Evolutionary conservation across 2,329 filamentous ascomycete species (phyloP).

Genomic region (Pestalotiopsis sp.): DNA sequence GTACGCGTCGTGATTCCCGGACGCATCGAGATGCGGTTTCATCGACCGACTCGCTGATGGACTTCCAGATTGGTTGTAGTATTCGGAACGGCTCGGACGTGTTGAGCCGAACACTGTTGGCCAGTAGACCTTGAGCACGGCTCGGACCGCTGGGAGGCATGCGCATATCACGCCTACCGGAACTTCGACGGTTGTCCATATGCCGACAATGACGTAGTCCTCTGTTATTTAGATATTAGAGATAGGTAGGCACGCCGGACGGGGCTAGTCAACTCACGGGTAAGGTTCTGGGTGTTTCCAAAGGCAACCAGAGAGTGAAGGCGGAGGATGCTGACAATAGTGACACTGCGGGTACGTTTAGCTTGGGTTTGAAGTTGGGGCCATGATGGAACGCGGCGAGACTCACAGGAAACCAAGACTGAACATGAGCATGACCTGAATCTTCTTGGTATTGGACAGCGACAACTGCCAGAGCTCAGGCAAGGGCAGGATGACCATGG

Average conservation of each 20-base stretch:
- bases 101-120: background rate
- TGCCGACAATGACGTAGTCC: background rate
- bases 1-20: background rate
- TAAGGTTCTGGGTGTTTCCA: constrained; percentile 5
- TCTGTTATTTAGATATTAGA: background rate
- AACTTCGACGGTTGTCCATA: constrained; percentile 3
- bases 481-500: constrained; percentile 20
- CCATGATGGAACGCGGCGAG: background rate
- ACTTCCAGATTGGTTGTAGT: background rate
- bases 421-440: constrained; percentile 24
- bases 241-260: background rate
- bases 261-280: background rate
- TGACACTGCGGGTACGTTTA: constrained; percentile 16
- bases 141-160: constrained; percentile 2
- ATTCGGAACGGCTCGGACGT: background rate
- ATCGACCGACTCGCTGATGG: background rate
- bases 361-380: background rate
- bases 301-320: constrained; percentile 17
- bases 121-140: background rate
- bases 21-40: background rate
- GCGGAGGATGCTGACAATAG: constrained; percentile 22
- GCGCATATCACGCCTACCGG: constrained; percentile 1
- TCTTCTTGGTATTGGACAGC: constrained; percentile 22
- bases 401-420: constrained; percentile 22
- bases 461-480: constrained; percentile 19